phyloP scores from a whole-genome alignment of 2,329 filamentous ascomycete species.

The Colletotrichum tamarilloi region DNA sequence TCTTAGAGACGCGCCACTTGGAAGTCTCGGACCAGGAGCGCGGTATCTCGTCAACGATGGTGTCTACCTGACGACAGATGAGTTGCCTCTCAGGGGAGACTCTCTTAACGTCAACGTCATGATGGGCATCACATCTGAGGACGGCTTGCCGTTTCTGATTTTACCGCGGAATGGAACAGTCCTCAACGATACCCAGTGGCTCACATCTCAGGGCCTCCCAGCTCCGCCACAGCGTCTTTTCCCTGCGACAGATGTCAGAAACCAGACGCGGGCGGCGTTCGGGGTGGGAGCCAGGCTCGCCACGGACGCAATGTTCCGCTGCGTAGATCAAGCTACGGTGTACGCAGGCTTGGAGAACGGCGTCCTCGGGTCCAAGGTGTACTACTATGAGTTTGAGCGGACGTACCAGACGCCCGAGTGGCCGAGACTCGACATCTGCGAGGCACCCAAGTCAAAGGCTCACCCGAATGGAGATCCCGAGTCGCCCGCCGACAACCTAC shows the following conservation, averaged over 20 bases:
- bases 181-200: slow-evolving; percentile 47
- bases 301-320: slow-evolving; percentile 70
- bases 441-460: slow-evolving; percentile 43
- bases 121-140: slow-evolving; percentile 65
- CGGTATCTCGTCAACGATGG: slow-evolving; percentile 69
- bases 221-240: slow-evolving; percentile 56
- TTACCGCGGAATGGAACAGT: slow-evolving; percentile 46
- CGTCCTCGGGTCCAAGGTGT: slow-evolving; percentile 57
- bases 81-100: slow-evolving; percentile 57
- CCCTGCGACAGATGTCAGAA: slow-evolving; percentile 58
- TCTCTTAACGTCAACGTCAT: slow-evolving; percentile 64
- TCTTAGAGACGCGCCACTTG: slow-evolving; percentile 58
- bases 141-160: slow-evolving; percentile 64
- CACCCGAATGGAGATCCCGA: slow-evolving; percentile 55
- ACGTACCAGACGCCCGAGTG: slow-evolving; percentile 64
- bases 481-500: slow-evolving; percentile 49
- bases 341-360: slow-evolving; percentile 57
- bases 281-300: slow-evolving; percentile 65
- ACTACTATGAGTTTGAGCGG: slow-evolving; percentile 71
- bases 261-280: slow-evolving; percentile 63
- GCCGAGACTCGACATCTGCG: slow-evolving; percentile 63
- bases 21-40: slow-evolving; percentile 53
- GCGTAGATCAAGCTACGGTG: slow-evolving; percentile 68
- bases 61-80: slow-evolving; percentile 60
- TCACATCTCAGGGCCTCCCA: slow-evolving; percentile 45